Conservation (phyloP, 2,329 filamentous ascomycete genomes). For the Colletotrichum navitas region DNA sequence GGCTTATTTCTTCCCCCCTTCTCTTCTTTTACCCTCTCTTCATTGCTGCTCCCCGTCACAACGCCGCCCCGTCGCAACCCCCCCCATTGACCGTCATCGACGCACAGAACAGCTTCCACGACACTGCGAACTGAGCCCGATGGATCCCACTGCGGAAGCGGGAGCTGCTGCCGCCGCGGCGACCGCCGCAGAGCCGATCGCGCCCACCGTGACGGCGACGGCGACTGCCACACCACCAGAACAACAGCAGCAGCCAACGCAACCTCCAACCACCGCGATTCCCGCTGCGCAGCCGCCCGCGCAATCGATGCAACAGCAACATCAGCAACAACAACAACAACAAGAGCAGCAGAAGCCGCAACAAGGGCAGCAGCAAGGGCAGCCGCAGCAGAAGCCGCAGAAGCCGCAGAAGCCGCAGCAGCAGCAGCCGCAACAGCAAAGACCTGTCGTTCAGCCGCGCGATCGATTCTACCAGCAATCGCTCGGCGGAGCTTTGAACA, state of each 20-base stretch:
- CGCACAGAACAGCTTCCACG: constrained; percentile 4
- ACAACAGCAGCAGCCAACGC: constrained; percentile 20
- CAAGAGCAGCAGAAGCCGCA: not conserved
- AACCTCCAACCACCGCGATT: constrained; percentile 17
- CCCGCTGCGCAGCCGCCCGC: constrained; percentile 28
- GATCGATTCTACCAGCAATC: constrained; percentile 74
- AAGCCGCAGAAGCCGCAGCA: not conserved
- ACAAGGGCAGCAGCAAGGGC: not conserved
- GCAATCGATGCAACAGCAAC: constrained; percentile 41
- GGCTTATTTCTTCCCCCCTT: constrained; percentile 16
- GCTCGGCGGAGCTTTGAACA: constrained; percentile 73
- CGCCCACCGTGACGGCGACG: constrained; percentile 18
- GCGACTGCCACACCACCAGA: constrained; percentile 6
- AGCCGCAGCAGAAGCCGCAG: constrained; percentile 32
- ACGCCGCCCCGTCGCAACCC: not conserved
- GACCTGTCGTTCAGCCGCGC: constrained; percentile 52
- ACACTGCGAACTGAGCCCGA: constrained; percentile 20
- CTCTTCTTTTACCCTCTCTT: not conserved
- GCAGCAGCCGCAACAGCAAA: constrained; percentile 36
- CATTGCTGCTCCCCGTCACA: constrained; percentile 7
- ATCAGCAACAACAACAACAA: not conserved
- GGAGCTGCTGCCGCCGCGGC: constrained; percentile 33
- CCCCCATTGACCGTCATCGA: not conserved
- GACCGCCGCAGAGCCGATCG: constrained; percentile 23
- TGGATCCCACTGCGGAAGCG: constrained; percentile 36